A percentile compares a stretch with the other conserved stretches of the same genome.
These are phyloP conservation scores for Senecio squalidus DNA, from an alignment of 140 eudicot genomes.

Conservation along the genomic window DNA sequence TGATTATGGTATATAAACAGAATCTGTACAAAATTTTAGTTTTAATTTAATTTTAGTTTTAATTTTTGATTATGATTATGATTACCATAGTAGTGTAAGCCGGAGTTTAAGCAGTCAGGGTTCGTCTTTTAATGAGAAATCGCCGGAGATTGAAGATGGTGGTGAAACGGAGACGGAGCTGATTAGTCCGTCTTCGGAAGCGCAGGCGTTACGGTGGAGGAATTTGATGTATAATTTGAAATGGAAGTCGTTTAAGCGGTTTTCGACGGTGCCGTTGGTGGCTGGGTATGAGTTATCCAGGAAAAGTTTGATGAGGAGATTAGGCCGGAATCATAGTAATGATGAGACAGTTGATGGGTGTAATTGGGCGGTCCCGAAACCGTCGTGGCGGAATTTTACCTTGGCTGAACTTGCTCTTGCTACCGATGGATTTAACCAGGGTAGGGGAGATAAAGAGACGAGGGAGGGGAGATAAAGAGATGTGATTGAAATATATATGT, in stretches of 20 bases:
- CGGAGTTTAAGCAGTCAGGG: too few relatives aligned
- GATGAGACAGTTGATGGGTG: conserved; percentile 35
- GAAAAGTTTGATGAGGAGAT: conserved; percentile 45
- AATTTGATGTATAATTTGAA: conserved; percentile 38
- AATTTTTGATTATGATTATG: conserved; percentile 65
- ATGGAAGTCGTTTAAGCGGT: conserved; percentile 41
- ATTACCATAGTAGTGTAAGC: conserved; percentile 36
- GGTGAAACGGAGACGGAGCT: conserved; percentile 10
- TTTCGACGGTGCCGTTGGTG: conserved; percentile 54
- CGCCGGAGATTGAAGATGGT: conserved; percentile 13
- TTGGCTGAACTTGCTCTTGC: conserved; percentile 62
- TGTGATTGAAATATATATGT: too few relatives aligned
- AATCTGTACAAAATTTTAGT: too few relatives aligned
- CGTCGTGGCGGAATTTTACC: conserved; percentile 84
- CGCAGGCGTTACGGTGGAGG: conserved; percentile 40
- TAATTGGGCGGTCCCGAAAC: conserved; percentile 49
- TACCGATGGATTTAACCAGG: conserved; percentile 57
- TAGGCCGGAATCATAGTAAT: conserved; percentile 36
- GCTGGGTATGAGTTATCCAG: conserved; percentile 46
- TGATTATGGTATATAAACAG: too few relatives aligned
- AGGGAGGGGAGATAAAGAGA: too few relatives aligned
- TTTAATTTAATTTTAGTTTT: too few relatives aligned
- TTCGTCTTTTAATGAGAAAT: conserved; percentile 32
- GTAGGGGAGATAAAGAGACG: too few relatives aligned
- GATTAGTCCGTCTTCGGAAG: conserved; percentile 6